Conservation (phyloP, 179 eudicot genomes). For the Silene coronaria region DNA sequence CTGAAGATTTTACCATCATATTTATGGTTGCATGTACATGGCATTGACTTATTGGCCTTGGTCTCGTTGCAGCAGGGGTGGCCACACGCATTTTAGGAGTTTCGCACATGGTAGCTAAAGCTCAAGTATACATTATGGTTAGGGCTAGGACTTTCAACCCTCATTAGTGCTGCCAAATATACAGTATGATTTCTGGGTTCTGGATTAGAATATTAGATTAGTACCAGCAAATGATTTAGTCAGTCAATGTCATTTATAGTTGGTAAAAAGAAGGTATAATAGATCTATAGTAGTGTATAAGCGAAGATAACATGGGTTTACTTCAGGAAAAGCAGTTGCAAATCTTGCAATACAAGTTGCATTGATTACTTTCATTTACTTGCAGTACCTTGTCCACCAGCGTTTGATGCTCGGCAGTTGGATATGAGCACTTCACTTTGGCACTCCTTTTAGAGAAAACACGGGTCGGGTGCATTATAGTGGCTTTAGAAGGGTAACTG, state of each 20-base stretch:
- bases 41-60: not conserved
- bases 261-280: not conserved
- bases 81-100: not conserved
- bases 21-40: not conserved
- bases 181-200: not conserved
- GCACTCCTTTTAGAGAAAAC: not conserved
- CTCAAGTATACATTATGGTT: too few species aligned
- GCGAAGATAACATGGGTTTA: not conserved
- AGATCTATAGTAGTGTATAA: not conserved
- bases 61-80: not conserved
- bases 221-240: not conserved
- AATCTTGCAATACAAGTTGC: not conserved
- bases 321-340: not conserved
- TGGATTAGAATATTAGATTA: not conserved
- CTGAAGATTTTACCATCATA: not conserved
- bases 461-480: not conserved
- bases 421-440: not conserved
- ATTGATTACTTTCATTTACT: not conserved
- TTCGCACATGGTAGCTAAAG: not conserved
- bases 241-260: not conserved
- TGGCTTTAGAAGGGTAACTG: constrained; percentile 63
- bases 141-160: not conserved
- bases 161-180: not conserved
- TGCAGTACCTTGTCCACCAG: not conserved
- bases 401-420: not conserved